These are phyloP conservation scores for Saccharomyces paradoxus DNA, from an alignment of 805 yeast genomes.

Conservation along the genomic window DNA sequence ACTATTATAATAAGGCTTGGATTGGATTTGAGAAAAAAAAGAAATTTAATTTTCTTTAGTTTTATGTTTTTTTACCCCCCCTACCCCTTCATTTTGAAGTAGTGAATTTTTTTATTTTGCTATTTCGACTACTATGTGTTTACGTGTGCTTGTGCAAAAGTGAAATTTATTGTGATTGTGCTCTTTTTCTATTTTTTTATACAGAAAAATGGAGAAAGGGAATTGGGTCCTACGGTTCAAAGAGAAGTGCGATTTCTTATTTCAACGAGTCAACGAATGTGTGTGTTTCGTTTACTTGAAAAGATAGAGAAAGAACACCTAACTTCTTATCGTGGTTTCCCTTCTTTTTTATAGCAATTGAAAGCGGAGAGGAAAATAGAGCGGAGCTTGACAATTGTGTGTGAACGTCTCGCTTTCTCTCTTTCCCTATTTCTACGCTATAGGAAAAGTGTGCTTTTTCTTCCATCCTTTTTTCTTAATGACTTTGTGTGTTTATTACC, in stretches of 20 bases:
- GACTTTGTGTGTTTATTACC: not conserved
- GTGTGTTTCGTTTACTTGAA: not conserved
- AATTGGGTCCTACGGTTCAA: not conserved
- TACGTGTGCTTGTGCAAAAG: not conserved
- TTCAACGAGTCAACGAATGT: not conserved
- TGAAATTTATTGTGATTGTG: not conserved
- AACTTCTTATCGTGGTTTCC: not conserved
- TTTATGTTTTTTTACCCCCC: not conserved
- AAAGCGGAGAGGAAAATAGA: not conserved
- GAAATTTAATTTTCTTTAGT: not conserved
- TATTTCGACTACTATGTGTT: constrained; percentile 3
- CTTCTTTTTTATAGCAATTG: not conserved
- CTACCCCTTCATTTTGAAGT: not conserved
- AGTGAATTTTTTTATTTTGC: not conserved
- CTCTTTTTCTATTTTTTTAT: not conserved
- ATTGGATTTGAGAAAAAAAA: constrained; percentile 1
- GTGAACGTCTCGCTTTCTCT: not conserved
- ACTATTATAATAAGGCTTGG: constrained; percentile 29
- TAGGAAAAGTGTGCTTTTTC: not conserved
- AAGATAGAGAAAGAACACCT: not conserved
- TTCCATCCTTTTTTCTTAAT: not conserved
- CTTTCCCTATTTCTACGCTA: not conserved
- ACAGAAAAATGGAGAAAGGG: not conserved
- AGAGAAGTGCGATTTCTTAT: not conserved
- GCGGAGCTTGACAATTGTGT: not conserved